A percentile compares a stretch with the other conserved stretches of the same genome.
These are phyloP conservation scores for Aspergillus sp. DNA, from an alignment of 2,329 filamentous ascomycete species.

Conservation along the genomic window DNA sequence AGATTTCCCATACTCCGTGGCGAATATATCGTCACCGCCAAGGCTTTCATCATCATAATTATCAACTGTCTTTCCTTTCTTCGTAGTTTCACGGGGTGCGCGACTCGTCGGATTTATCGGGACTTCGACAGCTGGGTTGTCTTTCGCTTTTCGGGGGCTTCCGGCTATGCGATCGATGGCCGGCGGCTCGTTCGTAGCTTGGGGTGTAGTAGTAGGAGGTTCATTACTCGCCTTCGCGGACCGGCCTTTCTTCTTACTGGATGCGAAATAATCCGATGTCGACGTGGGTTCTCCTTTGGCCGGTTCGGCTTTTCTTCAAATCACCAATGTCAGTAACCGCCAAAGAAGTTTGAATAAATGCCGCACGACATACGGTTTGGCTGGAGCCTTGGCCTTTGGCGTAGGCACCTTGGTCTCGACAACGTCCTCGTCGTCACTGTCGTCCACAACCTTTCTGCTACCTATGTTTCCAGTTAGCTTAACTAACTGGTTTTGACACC, in stretches of 20 bases:
- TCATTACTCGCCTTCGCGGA: slow-evolving; percentile 25
- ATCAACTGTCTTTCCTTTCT: slow-evolving; percentile 28
- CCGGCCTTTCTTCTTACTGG: slow-evolving; percentile 50
- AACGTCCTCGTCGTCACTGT: slow-evolving; percentile 71
- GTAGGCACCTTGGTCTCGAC: slow-evolving; percentile 31
- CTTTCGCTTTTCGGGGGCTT: slow-evolving; percentile 28
- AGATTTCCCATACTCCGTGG: slow-evolving; percentile 59
- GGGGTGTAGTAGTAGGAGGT: slow-evolving; percentile 9
- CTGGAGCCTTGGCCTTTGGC: slow-evolving; percentile 34
- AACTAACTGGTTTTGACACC: neutral
- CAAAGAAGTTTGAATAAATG: neutral
- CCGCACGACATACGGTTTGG: slow-evolving; percentile 41
- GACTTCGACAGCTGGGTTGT: slow-evolving; percentile 49
- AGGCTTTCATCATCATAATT: slow-evolving; percentile 62
- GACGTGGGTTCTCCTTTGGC: slow-evolving; percentile 52
- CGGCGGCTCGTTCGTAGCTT: slow-evolving; percentile 9
- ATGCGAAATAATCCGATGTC: slow-evolving; percentile 57
- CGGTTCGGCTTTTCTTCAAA: slow-evolving; percentile 42
- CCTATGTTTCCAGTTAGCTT: slow-evolving; percentile 21
- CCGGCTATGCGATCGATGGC: slow-evolving; percentile 4
- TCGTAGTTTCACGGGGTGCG: slow-evolving; percentile 11
- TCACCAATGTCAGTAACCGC: neutral
- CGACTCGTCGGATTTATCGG: slow-evolving; percentile 25
- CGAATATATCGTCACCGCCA: slow-evolving; percentile 75
- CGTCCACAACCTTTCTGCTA: slow-evolving; percentile 65